These are phyloP conservation scores for Tagetes erecta DNA, from an alignment of 129 eudicot genomes.

Conservation along the genomic window DNA sequence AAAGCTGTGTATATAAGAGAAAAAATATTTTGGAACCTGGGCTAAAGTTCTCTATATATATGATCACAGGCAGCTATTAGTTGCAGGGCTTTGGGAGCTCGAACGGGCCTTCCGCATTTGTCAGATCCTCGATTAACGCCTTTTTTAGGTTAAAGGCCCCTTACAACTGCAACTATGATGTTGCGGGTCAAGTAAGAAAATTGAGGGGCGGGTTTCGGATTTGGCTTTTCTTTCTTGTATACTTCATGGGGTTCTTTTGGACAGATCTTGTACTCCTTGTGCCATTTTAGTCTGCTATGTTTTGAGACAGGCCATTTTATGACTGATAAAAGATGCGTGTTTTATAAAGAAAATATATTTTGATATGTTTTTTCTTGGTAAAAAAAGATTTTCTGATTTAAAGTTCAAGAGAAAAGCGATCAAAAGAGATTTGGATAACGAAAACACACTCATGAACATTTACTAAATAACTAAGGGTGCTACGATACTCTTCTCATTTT, in stretches of 20 bases:
- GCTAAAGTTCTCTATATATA: slow-evolving; percentile 6
- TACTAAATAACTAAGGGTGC: too few species aligned
- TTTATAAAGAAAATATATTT: not conserved
- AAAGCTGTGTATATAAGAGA: not conserved
- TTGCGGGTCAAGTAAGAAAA: slow-evolving; percentile 20
- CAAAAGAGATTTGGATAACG: not conserved
- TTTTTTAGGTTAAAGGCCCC: slow-evolving; percentile 49
- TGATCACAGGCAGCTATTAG: slow-evolving; percentile 66
- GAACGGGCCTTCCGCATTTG: slow-evolving; percentile 74
- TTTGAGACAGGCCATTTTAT: not conserved
- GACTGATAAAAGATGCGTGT: not conserved
- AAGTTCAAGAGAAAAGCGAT: not conserved
- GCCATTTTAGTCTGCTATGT: slow-evolving; percentile 20
- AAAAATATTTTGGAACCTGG: not conserved
- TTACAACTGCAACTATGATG: slow-evolving; percentile 16
- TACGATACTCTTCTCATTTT: too few species aligned
- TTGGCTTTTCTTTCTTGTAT: slow-evolving; percentile 37
- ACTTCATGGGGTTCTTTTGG: slow-evolving; percentile 27
- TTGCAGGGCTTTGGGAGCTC: slow-evolving; percentile 84
- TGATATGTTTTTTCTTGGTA: not conserved
- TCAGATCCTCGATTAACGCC: slow-evolving; percentile 63
- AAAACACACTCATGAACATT: too few species aligned
- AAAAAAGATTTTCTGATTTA: not conserved
- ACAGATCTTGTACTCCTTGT: slow-evolving; percentile 29
- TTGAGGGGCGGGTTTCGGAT: slow-evolving; percentile 30